Evolutionary conservation across 2,329 filamentous ascomycete genomes (phyloP), one percentile per base, ranked within the genome.

Genomic region (Neofusicoccum parvum): DNA sequence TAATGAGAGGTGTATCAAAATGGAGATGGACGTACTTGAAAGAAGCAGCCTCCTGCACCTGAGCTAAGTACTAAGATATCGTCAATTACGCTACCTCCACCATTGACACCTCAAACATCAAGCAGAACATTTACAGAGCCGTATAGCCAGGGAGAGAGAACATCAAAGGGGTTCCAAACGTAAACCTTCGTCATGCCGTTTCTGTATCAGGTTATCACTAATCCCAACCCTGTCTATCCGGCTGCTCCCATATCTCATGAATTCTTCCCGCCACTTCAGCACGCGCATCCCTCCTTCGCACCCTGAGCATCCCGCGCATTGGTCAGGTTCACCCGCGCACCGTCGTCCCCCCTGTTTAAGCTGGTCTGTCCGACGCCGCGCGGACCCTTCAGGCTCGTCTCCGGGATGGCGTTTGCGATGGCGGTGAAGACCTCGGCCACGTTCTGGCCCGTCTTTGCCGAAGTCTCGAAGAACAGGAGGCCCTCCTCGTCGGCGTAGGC

Each of bases 401-500:
- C 95, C 1, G 95, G 95, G 73, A 99, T 99, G 46, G 94, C 93
- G 76, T 98, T 98, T 67, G 95, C 95, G 76, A 99, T 99, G 37
- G 95, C 95, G 51, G 94, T 97, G 76, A 99, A 99, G 37, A 99
- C 95, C 72, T 97, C 94, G 62, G 90, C 88, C 45, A 99, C 95
- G 78, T 97, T 97, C 75, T 91, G 87, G 32, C 95, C 95, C 3
- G 92, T 95, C 88, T 99, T 99, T 54, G 95, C 95, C 77, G 92
- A 96, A 15, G 95, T 99, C 84, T 99, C 95, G 78, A 97, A 98
- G 83, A 99, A 99, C 69, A 99, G 80, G 70, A 99, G 82, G 64
- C 90, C 88, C 80, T 99, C 95, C 79, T 98, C 94, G 71, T 98
- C 94, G 7, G 95, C 95, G 79, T 98, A 99, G 64, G 88, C 83